phyloP scores from a whole-genome alignment of 1,284 basidiomycete species.

The Erythrobasidium hasegawianum region DNA sequence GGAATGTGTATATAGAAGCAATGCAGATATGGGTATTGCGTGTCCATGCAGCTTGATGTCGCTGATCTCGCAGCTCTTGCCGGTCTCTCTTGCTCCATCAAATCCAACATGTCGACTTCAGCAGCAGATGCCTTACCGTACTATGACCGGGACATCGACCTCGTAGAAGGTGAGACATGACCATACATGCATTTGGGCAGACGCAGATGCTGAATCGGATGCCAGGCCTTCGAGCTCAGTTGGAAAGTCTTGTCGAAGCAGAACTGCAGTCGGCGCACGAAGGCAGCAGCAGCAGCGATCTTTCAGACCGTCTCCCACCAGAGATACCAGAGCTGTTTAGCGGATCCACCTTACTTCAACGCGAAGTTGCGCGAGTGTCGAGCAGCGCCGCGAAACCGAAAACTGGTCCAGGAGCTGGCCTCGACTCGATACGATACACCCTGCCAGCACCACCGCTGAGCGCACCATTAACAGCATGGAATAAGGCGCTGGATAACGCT shows the following conservation, averaged over 20 bases:
- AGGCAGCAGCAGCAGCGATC: slow-evolving; percentile 7
- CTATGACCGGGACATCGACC: slow-evolving; percentile 31
- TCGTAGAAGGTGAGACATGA: slow-evolving; percentile 14
- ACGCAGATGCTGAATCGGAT: neutral
- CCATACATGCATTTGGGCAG: neutral
- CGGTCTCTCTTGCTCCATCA: too few species aligned
- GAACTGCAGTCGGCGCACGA: neutral
- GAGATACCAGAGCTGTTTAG: slow-evolving; percentile 17
- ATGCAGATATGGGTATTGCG: too few species aligned
- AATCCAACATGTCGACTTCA: neutral
- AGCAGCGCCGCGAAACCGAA: slow-evolving; percentile 6
- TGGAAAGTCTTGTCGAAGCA: slow-evolving; percentile 30
- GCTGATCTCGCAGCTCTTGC: too few species aligned
- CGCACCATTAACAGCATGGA: slow-evolving; percentile 73
- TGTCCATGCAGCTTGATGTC: too few species aligned
- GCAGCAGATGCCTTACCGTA: slow-evolving; percentile 24
- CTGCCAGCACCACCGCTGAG: slow-evolving; percentile 66
- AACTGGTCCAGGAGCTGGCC: slow-evolving; percentile 8
- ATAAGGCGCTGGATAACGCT: slow-evolving; percentile 69
- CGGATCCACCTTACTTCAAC: slow-evolving; percentile 17
- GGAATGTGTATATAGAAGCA: too few species aligned
- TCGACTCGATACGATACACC: slow-evolving; percentile 77
- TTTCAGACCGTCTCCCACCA: slow-evolving; percentile 20
- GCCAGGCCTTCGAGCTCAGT: slow-evolving; percentile 21
- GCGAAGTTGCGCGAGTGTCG: slow-evolving; percentile 22